Base-by-base conservation (phyloP, 2,329 filamentous ascomycete species). In the Grosmannia huntii region DNA sequence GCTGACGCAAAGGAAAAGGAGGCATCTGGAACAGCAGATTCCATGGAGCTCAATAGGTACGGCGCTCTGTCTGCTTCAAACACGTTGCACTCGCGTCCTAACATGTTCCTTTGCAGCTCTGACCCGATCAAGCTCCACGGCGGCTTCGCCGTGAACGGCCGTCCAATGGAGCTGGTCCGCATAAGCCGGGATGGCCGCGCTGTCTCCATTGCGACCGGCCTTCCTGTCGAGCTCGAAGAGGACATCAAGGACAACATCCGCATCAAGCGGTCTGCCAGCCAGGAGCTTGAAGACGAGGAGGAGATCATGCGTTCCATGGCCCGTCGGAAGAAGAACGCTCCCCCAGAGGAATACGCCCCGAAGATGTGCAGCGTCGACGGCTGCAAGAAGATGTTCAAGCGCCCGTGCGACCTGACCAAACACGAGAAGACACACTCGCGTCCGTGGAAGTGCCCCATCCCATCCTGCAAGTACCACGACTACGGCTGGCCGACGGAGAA, bases 361-460 rank as follows among this genome's bases (percentile, higher is more conserved):
- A 85, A 92, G 73, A 83, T 83, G 66, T 95, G 90, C 77, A 80
- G 80, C 62, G 82, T 90, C 68, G 76, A 77, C 5, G 82, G 82
- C 48, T 97, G 92, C 74, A 84, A 83, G 71, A 96, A 96, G 74
- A 84, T 92, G 71, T 97, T 97, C 76, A 95, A 94, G 73, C 86
- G 94, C 62, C 90, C 90, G n/a, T 97, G 94, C 72, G 94, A 99
- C 70, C 77, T 97, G 60, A 96, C 90, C 64, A 97, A 97, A 78
- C 94, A 99, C 73, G 88, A 95, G 75, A 99, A 97, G 78, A 97
- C 92, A 0, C 94, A 99, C 71, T 90, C 89, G 58, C 88, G 94
- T 41, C 94, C 92, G 11, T 96, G 89, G 87, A 99, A 99, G 76
- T 99, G 94, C 72, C 81, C 84, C 7, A 77, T 89, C 25, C 68